Conservation (phyloP, 1,284 basidiomycete species). For the Malassezia globosa region DNA sequence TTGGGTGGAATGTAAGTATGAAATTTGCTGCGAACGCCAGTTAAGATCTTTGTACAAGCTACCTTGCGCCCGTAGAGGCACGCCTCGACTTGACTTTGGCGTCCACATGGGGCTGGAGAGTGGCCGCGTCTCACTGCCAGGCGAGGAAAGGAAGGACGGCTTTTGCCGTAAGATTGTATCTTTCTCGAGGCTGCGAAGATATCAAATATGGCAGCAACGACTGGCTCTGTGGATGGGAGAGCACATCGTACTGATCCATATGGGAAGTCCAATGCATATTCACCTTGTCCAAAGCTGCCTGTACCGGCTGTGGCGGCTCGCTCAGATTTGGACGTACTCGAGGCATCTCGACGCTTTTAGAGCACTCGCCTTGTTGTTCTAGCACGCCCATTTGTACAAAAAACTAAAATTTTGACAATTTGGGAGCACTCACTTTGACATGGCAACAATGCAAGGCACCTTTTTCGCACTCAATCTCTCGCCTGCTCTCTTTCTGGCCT, state of each 20-base stretch:
- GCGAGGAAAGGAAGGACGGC: neutral
- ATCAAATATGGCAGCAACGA: conserved; percentile 14
- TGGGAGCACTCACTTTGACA: no score
- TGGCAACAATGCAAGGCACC: no score
- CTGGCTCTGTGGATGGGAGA: conserved; percentile 10
- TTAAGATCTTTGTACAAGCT: conserved; percentile 7
- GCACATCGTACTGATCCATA: conserved; percentile 15
- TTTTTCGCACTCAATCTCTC: no score
- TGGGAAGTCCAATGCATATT: conserved; percentile 13
- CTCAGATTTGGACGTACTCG: no score
- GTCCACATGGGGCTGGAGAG: neutral
- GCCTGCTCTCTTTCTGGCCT: no score
- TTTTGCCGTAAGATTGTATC: neutral
- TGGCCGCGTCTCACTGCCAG: neutral
- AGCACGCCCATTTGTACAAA: no score
- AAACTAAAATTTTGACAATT: no score
- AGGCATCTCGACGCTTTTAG: no score
- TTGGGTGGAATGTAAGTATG: conserved; percentile 7
- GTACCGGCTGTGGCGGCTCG: no score
- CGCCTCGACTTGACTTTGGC: neutral
- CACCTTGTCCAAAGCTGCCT: conserved; percentile 10
- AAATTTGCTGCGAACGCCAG: conserved; percentile 12
- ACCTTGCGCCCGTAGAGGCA: neutral
- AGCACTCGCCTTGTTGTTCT: no score
- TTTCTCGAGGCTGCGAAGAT: conserved; percentile 3